Conservation (phyloP, 345 rosid species). For the Euphorbia peplus region DNA sequence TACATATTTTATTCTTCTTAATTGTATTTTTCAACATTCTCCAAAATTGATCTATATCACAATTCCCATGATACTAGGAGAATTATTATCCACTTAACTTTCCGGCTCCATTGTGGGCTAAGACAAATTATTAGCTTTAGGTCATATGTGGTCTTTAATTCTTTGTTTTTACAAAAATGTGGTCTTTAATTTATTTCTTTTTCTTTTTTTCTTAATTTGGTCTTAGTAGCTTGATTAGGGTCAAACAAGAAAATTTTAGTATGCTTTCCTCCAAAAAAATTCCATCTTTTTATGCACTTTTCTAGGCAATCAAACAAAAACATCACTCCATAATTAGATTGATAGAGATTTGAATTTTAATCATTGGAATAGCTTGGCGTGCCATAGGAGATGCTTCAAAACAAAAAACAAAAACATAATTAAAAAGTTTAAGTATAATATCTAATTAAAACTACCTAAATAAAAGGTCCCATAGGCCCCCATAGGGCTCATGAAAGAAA, state of each 20-base stretch:
- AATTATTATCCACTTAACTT: background rate
- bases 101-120: constrained; percentile 10
- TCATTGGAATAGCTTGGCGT: constrained; percentile 32
- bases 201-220: constrained; percentile 1
- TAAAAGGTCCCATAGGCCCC: constrained; percentile 8
- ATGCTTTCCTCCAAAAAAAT: constrained; percentile 5
- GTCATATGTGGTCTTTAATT: background rate
- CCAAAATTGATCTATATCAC: background rate
- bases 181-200: background rate
- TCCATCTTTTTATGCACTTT: constrained; percentile 12
- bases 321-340: constrained; percentile 21
- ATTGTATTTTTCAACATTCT: background rate
- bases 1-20: background rate
- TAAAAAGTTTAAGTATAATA: background rate
- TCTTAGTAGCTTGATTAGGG: constrained; percentile 19
- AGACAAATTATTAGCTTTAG: constrained; percentile 9
- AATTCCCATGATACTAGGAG: background rate
- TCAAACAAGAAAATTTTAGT: constrained; percentile 25
- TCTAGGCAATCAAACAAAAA: constrained; percentile 28
- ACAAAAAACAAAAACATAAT: constrained; percentile 4
- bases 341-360: constrained; percentile 11
- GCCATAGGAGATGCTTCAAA: constrained; percentile 20
- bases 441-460: constrained; percentile 2
- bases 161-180: background rate
- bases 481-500: constrained; percentile 12